phyloP scores from a whole-genome alignment of 768 basidiomycete genomes.

The Amanita pseudoporphyria region DNA sequence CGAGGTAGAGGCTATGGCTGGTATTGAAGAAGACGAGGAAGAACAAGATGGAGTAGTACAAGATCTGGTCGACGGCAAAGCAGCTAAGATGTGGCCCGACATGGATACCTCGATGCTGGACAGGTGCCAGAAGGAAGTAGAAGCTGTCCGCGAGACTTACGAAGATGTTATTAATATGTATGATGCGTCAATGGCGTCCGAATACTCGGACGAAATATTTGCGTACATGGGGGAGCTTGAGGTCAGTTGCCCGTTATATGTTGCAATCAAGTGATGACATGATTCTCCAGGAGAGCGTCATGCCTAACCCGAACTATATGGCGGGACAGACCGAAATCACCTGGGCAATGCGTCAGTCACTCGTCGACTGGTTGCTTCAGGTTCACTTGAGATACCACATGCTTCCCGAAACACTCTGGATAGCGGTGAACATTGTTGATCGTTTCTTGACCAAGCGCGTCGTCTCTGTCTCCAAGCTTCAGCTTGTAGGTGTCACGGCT shows the following conservation, averaged over 20 bases:
- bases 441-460: constrained; percentile 85
- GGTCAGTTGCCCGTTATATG: constrained; percentile 34
- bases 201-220: constrained; percentile 98
- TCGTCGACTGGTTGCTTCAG: constrained; percentile 97
- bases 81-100: constrained; percentile 64
- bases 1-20: constrained; percentile 60
- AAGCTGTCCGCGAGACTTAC: constrained; percentile 59
- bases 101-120: constrained; percentile 50
- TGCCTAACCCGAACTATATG: constrained; percentile 95
- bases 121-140: constrained; percentile 52
- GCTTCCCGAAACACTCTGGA: constrained; percentile 99
- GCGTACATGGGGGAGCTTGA: constrained; percentile 92
- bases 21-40: constrained; percentile 39
- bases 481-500: constrained; percentile 95
- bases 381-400: constrained; percentile 98
- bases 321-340: constrained; percentile 83
- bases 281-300: constrained; percentile 55
- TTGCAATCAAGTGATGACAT: constrained; percentile 11
- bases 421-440: constrained; percentile 94
- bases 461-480: constrained; percentile 83
- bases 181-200: constrained; percentile 95
- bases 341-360: constrained; percentile 92
- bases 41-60: constrained; percentile 20
- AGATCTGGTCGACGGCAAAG: constrained; percentile 24
- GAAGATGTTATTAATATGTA: constrained; percentile 61